Evolutionary conservation across 768 basidiomycete genomes (phyloP).

Genomic region (Pisolithus orientalis): DNA sequence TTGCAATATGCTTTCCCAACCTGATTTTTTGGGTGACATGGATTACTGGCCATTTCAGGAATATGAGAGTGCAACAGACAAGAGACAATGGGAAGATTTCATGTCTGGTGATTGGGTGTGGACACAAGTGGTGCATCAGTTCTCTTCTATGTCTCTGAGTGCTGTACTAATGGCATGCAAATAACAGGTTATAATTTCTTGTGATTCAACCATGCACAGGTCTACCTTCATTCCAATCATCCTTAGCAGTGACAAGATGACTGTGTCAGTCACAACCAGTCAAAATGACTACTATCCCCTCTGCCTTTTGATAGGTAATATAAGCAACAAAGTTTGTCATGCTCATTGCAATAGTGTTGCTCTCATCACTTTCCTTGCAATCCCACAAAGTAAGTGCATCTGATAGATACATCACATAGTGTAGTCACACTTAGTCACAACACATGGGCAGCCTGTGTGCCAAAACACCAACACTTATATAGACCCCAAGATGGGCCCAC

Average conservation of each 20-base stretch:
- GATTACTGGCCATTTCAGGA: slow-evolving; percentile 11
- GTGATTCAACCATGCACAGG: slow-evolving; percentile 6
- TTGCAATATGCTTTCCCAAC: slow-evolving; percentile 15
- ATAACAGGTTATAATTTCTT: slow-evolving; percentile 7
- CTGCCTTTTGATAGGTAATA: slow-evolving; percentile 13
- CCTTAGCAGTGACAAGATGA: slow-evolving; percentile 14
- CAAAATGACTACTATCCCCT: slow-evolving; percentile 14
- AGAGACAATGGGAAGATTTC: no score
- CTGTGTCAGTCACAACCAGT: slow-evolving; percentile 11
- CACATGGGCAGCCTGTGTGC: no score
- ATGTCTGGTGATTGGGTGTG: slow-evolving; percentile 5
- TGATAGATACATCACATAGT: not conserved
- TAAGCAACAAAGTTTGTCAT: slow-evolving; percentile 7
- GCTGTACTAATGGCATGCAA: slow-evolving; percentile 1
- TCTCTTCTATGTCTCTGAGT: no score
- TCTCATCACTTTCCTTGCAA: slow-evolving; percentile 19
- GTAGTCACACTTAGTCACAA: no score
- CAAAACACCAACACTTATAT: no score
- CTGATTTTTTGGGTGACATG: slow-evolving; percentile 14
- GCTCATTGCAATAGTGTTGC: slow-evolving; percentile 5
- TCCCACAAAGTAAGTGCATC: slow-evolving; percentile 25
- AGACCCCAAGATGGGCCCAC: no score
- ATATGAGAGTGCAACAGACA: no score
- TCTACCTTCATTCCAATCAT: slow-evolving; percentile 10
- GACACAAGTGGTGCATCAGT: slow-evolving; percentile 3